phyloP scores from a whole-genome alignment of 768 basidiomycete species.

The Mycena maculata region DNA sequence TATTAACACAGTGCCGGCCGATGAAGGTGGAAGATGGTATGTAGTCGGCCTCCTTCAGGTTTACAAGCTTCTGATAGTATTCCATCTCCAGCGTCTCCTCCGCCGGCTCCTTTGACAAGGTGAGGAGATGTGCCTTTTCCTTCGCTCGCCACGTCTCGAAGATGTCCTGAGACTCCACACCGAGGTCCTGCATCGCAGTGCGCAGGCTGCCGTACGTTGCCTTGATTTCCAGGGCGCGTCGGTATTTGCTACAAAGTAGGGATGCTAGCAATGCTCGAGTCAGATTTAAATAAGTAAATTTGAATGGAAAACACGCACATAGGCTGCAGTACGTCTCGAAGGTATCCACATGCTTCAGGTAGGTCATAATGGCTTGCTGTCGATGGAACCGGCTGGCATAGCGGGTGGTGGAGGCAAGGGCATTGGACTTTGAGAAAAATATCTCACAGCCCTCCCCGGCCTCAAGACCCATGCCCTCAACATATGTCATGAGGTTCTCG shows the following conservation, averaged over 20 bases:
- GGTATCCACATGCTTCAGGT: background rate
- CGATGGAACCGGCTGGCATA: slow-evolving; percentile 27
- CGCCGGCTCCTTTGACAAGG: slow-evolving; percentile 14
- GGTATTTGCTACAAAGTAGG: slow-evolving; percentile 1
- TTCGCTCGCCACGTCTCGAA: background rate
- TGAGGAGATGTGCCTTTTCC: slow-evolving; percentile 5
- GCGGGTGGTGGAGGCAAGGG: slow-evolving; percentile 22
- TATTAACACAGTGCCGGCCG: background rate
- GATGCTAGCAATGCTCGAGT: background rate
- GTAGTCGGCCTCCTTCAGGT: background rate
- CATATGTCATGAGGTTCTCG: slow-evolving; percentile 25
- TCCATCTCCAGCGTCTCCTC: slow-evolving; percentile 21
- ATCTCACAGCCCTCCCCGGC: slow-evolving; percentile 29
- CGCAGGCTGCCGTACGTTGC: background rate
- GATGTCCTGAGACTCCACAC: background rate
- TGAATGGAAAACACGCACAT: background rate
- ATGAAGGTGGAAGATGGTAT: background rate
- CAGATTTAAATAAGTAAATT: background rate
- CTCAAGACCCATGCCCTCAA: slow-evolving; percentile 28
- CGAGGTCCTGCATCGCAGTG: background rate
- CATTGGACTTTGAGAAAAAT: slow-evolving; percentile 31
- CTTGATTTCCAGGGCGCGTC: background rate
- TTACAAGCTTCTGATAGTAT: slow-evolving; percentile 18
- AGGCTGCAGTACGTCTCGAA: background rate
- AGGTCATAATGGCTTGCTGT: slow-evolving; percentile 16